These are phyloP conservation scores for Thermoascus crustaceus DNA, from an alignment of 2,329 filamentous ascomycete genomes.

Conservation along the genomic window DNA sequence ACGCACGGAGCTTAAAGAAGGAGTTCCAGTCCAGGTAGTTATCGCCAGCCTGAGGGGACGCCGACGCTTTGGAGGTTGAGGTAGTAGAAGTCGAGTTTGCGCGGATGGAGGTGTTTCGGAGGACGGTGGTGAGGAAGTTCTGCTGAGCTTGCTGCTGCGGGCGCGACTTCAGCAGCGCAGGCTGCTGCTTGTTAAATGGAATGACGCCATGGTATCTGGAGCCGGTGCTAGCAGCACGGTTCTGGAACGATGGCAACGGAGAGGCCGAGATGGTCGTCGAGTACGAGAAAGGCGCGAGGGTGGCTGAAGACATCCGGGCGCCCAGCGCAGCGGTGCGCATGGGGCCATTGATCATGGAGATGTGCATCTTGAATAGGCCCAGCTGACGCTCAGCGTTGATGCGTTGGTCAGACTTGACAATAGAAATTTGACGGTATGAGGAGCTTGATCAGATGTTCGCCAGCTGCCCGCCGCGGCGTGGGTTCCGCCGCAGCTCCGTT, in stretches of 20 bases:
- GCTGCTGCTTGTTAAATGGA: slow-evolving; percentile 1
- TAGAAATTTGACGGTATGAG: too few species aligned
- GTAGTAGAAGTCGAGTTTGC: slow-evolving; percentile 15
- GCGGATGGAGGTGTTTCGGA: slow-evolving; percentile 10
- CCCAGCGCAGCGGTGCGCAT: slow-evolving; percentile 25
- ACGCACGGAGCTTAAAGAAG: slow-evolving; percentile 84
- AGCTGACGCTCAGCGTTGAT: slow-evolving; percentile 1
- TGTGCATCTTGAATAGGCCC: slow-evolving; percentile 15
- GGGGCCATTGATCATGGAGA: slow-evolving; percentile 21
- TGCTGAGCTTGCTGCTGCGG: slow-evolving; percentile 9
- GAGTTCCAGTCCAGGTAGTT: slow-evolving; percentile 72
- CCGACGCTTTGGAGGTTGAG: slow-evolving; percentile 3
- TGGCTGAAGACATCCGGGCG: slow-evolving; percentile 18
- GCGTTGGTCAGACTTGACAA: too few species aligned
- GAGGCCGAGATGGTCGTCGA: too few species aligned
- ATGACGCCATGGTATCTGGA: slow-evolving; percentile 12
- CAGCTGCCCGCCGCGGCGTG: too few species aligned
- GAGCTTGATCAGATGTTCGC: too few species aligned
- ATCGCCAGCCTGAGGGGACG: slow-evolving; percentile 1
- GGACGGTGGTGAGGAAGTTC: slow-evolving; percentile 5
- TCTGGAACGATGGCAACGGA: slow-evolving; percentile 10
- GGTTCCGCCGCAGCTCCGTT: not conserved
- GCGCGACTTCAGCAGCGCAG: slow-evolving; percentile 10
- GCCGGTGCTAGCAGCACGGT: slow-evolving; percentile 16
- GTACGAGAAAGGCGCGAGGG: slow-evolving; percentile 17